Base-by-base conservation (phyloP, 2,329 filamentous ascomycete genomes). In the Calonectria hongkongensis region DNA sequence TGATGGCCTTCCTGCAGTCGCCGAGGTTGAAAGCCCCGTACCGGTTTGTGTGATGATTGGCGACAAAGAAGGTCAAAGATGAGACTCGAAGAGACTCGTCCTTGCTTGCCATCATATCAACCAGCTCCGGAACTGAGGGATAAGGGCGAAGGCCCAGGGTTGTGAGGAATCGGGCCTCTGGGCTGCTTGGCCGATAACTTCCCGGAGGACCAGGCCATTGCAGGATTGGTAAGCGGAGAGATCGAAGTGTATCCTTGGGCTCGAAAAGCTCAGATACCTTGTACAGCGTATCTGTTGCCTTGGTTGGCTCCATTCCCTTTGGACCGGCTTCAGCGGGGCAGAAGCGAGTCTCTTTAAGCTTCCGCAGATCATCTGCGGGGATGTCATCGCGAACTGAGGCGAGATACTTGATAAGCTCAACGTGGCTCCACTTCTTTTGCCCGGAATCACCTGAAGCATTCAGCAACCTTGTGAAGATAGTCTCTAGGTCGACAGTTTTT, bases 351-450 rank as follows among this genome's bases (percentile, higher is more conserved):
- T 92, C 90, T 69, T 90, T 93, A 28, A 99, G 88, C 79, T 93
- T 94, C 75, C 91, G 92, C 68, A 98, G 89, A 82, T 99, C 97
- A 63, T 93, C 92, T 12, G 86, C 84, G 0, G 97, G 97, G 72
- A 99, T 98, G 78, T 99, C 97, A 66, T 94, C 91, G 73, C 91
- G 92, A 33, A 99, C 97, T 10, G 96, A 98, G 13, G 96, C 92
- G 51, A 99, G 90, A 79, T 99, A 99, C 79, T 95, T 96, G 83
- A 99, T 95, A 30, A 99, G 88, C 82, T 99, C 96, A 73, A 98
- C 92, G 81, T 98, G 96, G 71, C 95, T 98, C 94, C 95, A 98
- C 82, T 92, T 92, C 73, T 89, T 89, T 30, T 89, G 89, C n/a
- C 87, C 86, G 12, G 83, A 83, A 16, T 88, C 86, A 0, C 86